These are phyloP conservation scores for Aspergillus fischeri DNA, from an alignment of 2,329 filamentous ascomycete genomes.

Conservation along the genomic window DNA sequence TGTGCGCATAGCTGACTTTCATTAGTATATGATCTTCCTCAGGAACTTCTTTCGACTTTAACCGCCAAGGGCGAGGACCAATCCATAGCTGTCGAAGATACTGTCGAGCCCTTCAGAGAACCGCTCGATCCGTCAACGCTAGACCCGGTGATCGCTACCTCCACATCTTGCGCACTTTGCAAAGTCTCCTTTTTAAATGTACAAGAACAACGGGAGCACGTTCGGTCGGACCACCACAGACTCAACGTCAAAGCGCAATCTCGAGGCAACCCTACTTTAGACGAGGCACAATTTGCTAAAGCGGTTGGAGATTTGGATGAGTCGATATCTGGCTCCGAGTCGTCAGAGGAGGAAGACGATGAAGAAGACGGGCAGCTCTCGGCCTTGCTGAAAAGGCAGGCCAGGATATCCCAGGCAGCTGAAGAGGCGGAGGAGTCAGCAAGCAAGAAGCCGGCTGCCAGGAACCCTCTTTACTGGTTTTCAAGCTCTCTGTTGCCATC, in stretches of 20 bases:
- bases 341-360: slow-evolving; percentile 66
- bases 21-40: slow-evolving; percentile 80
- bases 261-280: slow-evolving; percentile 65
- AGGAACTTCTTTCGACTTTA: slow-evolving; percentile 66
- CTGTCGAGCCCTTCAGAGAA: slow-evolving; percentile 17
- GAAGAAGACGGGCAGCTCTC: slow-evolving; percentile 57
- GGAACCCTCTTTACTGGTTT: slow-evolving; percentile 81
- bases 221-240: slow-evolving; percentile 83
- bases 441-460: slow-evolving; percentile 56
- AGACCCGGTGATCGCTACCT: slow-evolving; percentile 43
- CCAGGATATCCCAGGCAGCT: slow-evolving; percentile 56
- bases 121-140: slow-evolving; percentile 33
- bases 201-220: slow-evolving; percentile 78
- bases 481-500: slow-evolving; percentile 68
- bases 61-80: slow-evolving; percentile 51
- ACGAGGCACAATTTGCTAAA: slow-evolving; percentile 80
- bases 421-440: slow-evolving; percentile 47
- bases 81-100: slow-evolving; percentile 22
- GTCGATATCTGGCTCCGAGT: slow-evolving; percentile 77
- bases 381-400: slow-evolving; percentile 76
- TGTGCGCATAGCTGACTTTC: slow-evolving; percentile 18
- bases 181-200: slow-evolving; percentile 66
- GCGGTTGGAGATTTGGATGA: slow-evolving; percentile 83
- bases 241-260: slow-evolving; percentile 95
- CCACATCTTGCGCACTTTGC: slow-evolving; percentile 80